Evolutionary conservation across 2,329 filamentous ascomycete genomes (phyloP), one percentile per base, ranked within the genome.

Genomic region (Uncinocarpus reesii): DNA sequence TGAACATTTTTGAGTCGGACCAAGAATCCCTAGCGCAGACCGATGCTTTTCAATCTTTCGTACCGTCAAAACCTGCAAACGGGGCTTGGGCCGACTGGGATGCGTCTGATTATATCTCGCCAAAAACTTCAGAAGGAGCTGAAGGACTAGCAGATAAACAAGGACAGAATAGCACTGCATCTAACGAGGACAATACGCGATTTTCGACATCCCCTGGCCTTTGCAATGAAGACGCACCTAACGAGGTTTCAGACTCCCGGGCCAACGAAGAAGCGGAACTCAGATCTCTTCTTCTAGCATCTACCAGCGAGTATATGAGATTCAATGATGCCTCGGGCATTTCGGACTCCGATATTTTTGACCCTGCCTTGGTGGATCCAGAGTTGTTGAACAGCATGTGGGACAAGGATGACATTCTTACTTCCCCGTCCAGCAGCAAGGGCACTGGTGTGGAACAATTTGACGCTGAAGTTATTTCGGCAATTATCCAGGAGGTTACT

Each of bases 71-170:
- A 40, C 49, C 50, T 10, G 41, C 52, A 10, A 55, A 53, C 43
- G 56, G 56, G 26, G 58, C 58, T 53, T 68, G 66, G 66, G 56
- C 58, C 1, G 62, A 66, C 47, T 68, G 65, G 65, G 55, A 66
- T 24, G 60, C 62, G 24, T 58, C 60, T 1, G 58, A 65, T 47
- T 65, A 61, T 28, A 55, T 62, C n/a, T 66, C 65, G 24, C 60
- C 61, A 0, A 46, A 48, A 26, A 57, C 21, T 16, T 28, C 29
- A 4, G 35, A 31, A 15, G 2, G 13, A 16, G 11, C 37, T 11
- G 28, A 43, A 20, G 21, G 38, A 28, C 11, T n/a, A 23, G 21
- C 37, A n/a, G 31, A 42, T 16, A 20, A 35, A 3, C 20, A 35
- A 31, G 8, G 20, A 18, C 29, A 28, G 4, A 32, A 18, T 16